phyloP scores from a whole-genome alignment of 2,329 filamentous ascomycete species.

The Teratosphaeria viscida region DNA sequence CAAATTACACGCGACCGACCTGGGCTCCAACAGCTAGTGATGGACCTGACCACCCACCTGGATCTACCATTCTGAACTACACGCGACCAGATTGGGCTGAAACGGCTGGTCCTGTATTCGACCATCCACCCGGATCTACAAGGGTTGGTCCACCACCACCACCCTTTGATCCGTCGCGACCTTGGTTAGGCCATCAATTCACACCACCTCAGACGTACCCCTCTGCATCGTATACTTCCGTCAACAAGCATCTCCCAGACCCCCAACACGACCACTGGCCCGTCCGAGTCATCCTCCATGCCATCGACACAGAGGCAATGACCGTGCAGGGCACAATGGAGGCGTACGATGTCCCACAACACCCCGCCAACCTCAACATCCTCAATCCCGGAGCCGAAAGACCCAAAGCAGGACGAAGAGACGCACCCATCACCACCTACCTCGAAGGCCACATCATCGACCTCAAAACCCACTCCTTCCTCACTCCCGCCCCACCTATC shows the following conservation, averaged over 20 bases:
- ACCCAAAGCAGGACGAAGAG: conserved; percentile 29
- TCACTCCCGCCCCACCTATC: conserved; percentile 31
- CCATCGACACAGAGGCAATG: conserved; percentile 50
- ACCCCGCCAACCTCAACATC: conserved; percentile 22
- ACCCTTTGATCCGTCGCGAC: conserved; percentile 24
- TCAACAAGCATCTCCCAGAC: conserved; percentile 4
- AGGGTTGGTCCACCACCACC: conserved; percentile 3
- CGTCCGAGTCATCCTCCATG: conserved; percentile 55
- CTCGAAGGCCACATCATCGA: conserved; percentile 61
- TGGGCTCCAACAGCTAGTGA: not conserved
- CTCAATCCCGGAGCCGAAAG: conserved; percentile 8
- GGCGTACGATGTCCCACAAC: conserved; percentile 54
- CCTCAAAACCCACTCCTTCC: conserved; percentile 41
- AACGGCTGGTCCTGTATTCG: conserved; percentile 8
- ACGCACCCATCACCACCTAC: conserved; percentile 52
- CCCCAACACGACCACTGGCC: conserved; percentile 51
- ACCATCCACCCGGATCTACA: conserved; percentile 20
- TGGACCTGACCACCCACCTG: conserved; percentile 20
- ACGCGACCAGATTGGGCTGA: not conserved
- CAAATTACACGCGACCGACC: conserved; percentile 10
- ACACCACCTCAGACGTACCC: conserved; percentile 10
- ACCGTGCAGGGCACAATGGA: conserved; percentile 59
- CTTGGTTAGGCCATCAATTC: conserved; percentile 28
- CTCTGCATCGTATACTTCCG: conserved; percentile 5
- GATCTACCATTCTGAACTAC: conserved; percentile 18